Percentiles rank a stretch among this genome's conserved stretches.
These are phyloP conservation scores for Tetrahymena thermophila DNA, from an alignment of 73 alveolate genomes.

Conservation along the genomic window DNA sequence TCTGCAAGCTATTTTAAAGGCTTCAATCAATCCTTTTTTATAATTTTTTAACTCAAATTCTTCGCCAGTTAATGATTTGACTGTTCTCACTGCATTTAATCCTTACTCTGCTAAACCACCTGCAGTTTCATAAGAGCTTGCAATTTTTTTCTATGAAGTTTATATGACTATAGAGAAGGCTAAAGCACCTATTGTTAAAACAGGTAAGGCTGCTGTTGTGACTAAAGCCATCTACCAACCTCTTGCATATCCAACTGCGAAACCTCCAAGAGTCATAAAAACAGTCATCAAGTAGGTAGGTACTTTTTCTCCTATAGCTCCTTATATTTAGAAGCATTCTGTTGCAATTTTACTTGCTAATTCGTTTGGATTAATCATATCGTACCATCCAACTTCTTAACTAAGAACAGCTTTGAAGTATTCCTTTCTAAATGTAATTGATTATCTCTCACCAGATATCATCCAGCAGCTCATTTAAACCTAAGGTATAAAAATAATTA, in stretches of 20 bases:
- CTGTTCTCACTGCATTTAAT: conserved; percentile 64
- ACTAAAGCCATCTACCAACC: conserved; percentile 75
- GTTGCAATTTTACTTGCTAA: conserved; percentile 51
- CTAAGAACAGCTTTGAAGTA: conserved; percentile 53
- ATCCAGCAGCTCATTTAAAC: background rate
- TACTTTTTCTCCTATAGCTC: conserved; percentile 63
- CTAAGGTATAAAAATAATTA: background rate
- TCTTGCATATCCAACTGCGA: conserved; percentile 38
- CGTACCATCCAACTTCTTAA: conserved; percentile 70
- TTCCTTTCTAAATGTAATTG: conserved; percentile 44
- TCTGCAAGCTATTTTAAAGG: conserved; percentile 11
- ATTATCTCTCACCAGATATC: conserved; percentile 31
- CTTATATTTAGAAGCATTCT: conserved; percentile 54
- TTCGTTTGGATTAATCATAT: conserved; percentile 52
- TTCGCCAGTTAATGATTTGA: conserved; percentile 53
- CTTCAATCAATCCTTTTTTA: background rate
- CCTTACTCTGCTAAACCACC: conserved; percentile 75
- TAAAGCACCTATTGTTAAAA: conserved; percentile 14
- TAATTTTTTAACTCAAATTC: conserved; percentile 25
- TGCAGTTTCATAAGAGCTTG: conserved; percentile 56
- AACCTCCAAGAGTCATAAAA: conserved; percentile 54
- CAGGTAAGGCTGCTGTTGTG: conserved; percentile 52
- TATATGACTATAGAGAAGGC: conserved; percentile 40
- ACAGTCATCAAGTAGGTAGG: conserved; percentile 52
- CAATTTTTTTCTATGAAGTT: conserved; percentile 28